Conservation (phyloP, 2,329 filamentous ascomycete species). For the Fusarium nodosum region DNA sequence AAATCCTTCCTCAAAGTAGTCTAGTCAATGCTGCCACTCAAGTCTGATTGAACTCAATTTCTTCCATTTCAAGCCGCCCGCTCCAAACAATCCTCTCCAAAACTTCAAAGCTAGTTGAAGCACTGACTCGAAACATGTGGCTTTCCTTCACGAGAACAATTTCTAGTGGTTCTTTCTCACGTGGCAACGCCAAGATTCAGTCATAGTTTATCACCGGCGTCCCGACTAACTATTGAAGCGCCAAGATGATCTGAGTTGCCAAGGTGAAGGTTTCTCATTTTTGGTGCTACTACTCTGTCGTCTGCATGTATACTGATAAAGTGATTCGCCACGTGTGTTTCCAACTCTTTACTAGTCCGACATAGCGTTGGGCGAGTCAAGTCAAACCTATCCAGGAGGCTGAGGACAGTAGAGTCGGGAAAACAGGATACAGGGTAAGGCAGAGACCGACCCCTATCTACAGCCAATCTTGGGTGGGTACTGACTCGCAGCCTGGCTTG, state of each 20-base stretch:
- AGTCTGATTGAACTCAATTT: background rate
- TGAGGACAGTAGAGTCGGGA: background rate
- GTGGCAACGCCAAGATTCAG: background rate
- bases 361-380: background rate
- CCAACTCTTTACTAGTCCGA: background rate
- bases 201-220: background rate
- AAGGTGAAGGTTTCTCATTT: background rate
- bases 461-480: background rate
- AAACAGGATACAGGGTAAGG: background rate
- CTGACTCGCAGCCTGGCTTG: background rate
- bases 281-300: background rate
- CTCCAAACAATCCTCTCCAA: background rate
- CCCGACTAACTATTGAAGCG: background rate
- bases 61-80: background rate
- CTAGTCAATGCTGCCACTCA: background rate
- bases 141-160: background rate
- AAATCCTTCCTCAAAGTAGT: background rate
- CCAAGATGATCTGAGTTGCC: no score
- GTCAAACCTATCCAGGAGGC: background rate
- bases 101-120: background rate
- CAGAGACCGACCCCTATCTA: background rate
- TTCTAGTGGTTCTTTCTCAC: background rate
- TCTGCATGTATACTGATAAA: background rate
- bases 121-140: slow-evolving; percentile 3
- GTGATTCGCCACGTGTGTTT: background rate